Base-by-base conservation (phyloP, 1,284 basidiomycete species). In the Cryptococcus sp. region DNA sequence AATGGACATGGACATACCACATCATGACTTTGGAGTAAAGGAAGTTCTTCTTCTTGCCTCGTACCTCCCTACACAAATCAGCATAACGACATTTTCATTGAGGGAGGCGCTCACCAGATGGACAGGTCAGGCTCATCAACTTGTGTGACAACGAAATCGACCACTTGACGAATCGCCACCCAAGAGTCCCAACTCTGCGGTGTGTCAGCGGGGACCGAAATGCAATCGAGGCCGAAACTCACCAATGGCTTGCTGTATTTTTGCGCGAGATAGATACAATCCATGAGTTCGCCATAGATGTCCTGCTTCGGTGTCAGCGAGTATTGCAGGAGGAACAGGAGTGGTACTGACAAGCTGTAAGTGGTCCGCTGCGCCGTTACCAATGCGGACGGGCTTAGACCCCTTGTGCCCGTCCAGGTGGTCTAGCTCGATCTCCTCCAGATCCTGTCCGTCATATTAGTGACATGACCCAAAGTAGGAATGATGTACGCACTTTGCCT, bases 1-100 rank as follows among this genome's bases (percentile, higher is more conserved):
- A 20, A 47, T 47, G 22, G 52, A 25, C 25, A 25, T 17, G 17
- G 5, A 64, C 82, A 67, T 67, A 88, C 89, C 91, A 93, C 72
- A 93, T 83, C 91, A 94, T 93, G 54, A 93, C 87, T 83, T 93
- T 93, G 46, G 88, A 91, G 77, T 93, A 93, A 83, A 91, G 69
- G 42, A 94, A 96, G 74, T 95, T 86, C 59, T 89, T 85, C 73
- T 88, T 84, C 70, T 85, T 84, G 59, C 88, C 87, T 58, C 91
- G 83, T 15, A 93, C 91, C 79, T 93, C 91, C 90, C 90, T 90
- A 67, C 13, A 8, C n/a, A n/a, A 23, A 2, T 27, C 5, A 25
- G 16, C 15, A 49, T n/a, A 15, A 35, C 30, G 30, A 35, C 30
- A 35, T 13, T 35, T 35, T 7, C 35, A 16, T 27, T 43, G 6